These are phyloP conservation scores for Lactifluus subvellereus DNA, from an alignment of 768 basidiomycete species.

Conservation along the genomic window DNA sequence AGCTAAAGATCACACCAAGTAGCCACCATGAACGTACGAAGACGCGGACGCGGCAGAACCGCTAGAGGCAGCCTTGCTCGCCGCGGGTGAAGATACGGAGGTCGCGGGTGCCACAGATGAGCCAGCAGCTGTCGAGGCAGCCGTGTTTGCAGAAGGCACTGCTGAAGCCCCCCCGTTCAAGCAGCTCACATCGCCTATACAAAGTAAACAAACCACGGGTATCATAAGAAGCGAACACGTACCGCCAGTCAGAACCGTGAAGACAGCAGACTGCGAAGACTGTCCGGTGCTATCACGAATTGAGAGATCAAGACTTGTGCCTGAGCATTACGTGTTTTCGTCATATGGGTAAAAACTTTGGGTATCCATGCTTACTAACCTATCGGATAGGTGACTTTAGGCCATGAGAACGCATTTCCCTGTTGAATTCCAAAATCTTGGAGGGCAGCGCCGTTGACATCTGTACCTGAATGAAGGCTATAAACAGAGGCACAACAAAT, in stretches of 20 bases:
- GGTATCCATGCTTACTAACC: constrained; percentile 33
- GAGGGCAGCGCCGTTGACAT: constrained; percentile 42
- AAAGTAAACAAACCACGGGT: neutral
- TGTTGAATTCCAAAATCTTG: constrained; percentile 40
- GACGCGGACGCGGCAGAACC: neutral
- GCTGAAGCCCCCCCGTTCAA: constrained; percentile 25
- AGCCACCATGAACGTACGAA: neutral
- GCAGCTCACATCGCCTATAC: constrained; percentile 35
- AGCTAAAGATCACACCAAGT: neutral
- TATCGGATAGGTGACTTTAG: constrained; percentile 40
- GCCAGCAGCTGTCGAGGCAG: constrained; percentile 2
- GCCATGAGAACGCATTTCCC: constrained; percentile 48
- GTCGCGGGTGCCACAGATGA: neutral
- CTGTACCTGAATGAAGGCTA: constrained; percentile 51
- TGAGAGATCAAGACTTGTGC: constrained; percentile 48
- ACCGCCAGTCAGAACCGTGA: constrained; percentile 41
- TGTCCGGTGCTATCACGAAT: constrained; percentile 52
- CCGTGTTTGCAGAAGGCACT: neutral
- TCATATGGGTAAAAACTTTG: neutral
- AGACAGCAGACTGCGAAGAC: constrained; percentile 36
- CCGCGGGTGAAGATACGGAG: neutral
- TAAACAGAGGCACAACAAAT: neutral
- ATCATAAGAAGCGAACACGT: constrained; percentile 1
- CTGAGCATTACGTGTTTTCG: constrained; percentile 29
- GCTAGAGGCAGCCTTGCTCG: neutral